Percentiles rank a stretch among this genome's conserved stretches.
Conservation (phyloP, 305 asterid genomes). For the Nicotiana rustica region DNA sequence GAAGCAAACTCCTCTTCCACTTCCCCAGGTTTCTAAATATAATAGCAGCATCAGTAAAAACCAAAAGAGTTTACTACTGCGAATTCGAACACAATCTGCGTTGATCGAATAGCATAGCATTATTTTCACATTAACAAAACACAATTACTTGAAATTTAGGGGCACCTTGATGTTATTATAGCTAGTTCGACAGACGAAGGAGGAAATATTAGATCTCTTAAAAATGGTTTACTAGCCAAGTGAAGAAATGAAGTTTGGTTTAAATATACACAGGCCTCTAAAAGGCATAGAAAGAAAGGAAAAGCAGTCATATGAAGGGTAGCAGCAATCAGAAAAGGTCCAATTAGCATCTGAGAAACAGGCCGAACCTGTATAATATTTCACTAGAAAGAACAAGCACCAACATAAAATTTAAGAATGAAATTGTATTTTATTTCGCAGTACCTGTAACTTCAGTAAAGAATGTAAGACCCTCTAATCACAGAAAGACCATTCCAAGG, state of each 20-base stretch:
- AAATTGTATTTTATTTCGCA: not conserved
- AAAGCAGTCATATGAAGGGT: not conserved
- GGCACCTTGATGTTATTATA: not conserved
- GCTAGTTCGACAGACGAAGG: no score
- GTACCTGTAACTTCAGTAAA: not conserved
- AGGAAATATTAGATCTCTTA: not conserved
- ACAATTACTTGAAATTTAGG: not conserved
- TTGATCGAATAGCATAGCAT: not conserved
- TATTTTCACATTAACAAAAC: not conserved
- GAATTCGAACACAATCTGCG: not conserved
- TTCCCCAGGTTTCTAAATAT: slow-evolving; percentile 75
- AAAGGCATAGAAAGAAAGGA: not conserved
- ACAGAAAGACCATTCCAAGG: not conserved
- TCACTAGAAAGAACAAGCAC: not conserved
- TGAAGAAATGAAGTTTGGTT: no score
- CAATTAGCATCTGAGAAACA: not conserved
- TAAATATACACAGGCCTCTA: no score
- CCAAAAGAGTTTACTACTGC: no score
- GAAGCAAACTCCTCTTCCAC: slow-evolving; percentile 79
- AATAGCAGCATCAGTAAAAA: not conserved
- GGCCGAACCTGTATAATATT: not conserved
- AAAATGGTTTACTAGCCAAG: not conserved
- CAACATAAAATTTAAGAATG: not conserved
- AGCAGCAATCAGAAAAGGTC: not conserved
- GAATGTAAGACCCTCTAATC: not conserved